A percentile compares a stretch with the other conserved stretches of the same genome.
These are phyloP conservation scores for Insectozyma bohioensis DNA, from an alignment of 1,139 yeast species.

Conservation along the genomic window DNA sequence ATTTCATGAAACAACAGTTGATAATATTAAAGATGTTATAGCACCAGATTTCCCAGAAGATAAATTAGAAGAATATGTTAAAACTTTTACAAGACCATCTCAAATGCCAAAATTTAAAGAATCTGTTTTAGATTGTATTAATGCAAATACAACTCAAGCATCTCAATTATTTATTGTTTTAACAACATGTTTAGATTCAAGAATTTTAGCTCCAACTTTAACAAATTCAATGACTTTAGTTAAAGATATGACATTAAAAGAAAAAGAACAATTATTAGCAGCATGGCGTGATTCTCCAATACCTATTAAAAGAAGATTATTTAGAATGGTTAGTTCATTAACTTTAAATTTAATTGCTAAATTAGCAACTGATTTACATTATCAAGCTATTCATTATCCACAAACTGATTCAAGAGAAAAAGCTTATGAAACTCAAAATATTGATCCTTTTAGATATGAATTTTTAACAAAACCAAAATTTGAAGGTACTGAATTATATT, in stretches of 20 bases:
- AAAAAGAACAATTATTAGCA: constrained; percentile 28
- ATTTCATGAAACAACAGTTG: constrained; percentile 34
- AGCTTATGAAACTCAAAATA: constrained; percentile 27
- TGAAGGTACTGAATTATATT: constrained; percentile 31
- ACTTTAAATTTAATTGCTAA: constrained; percentile 24
- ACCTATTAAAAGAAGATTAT: constrained; percentile 28
- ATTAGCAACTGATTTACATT: constrained; percentile 35
- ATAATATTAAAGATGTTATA: constrained; percentile 27
- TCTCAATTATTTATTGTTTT: constrained; percentile 24
- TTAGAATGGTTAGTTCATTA: constrained; percentile 24
- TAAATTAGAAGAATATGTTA: constrained; percentile 33
- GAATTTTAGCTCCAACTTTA: constrained; percentile 35
- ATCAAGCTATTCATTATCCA: constrained; percentile 36
- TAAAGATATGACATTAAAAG: constrained; percentile 35
- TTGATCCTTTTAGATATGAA: constrained; percentile 29
- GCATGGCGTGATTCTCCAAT: constrained; percentile 44
- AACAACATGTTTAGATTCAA: constrained; percentile 28
- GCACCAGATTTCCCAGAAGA: constrained; percentile 28
- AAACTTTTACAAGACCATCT: constrained; percentile 30
- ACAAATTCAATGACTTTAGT: constrained; percentile 36
- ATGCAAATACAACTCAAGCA: constrained; percentile 19
- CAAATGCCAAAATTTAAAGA: constrained; percentile 28
- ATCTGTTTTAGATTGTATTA: constrained; percentile 18
- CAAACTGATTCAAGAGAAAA: constrained; percentile 28
- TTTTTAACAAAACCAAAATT: constrained; percentile 34